Conservation (phyloP, 2,329 filamentous ascomycete genomes). For the Amesomyces nigricolor region DNA sequence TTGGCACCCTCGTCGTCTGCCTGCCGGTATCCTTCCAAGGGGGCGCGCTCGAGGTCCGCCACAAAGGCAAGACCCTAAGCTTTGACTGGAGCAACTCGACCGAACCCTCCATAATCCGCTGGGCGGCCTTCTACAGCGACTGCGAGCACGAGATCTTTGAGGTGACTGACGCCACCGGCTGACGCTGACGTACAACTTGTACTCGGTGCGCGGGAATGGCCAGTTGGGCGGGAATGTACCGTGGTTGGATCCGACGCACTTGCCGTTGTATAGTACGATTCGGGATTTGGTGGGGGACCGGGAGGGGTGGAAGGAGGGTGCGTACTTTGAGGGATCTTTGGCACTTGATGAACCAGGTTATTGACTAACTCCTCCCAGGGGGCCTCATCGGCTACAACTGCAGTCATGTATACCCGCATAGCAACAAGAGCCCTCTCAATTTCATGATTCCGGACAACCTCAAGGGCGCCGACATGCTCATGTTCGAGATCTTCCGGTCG, state of each 20-base stretch:
- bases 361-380: constrained; percentile 28
- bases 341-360: neutral
- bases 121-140: constrained; percentile 50
- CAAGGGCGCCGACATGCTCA: constrained; percentile 42
- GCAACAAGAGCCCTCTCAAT: constrained; percentile 19
- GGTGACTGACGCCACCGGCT: constrained; percentile 46
- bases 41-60: constrained; percentile 40
- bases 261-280: constrained; percentile 34
- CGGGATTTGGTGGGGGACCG: constrained; percentile 35
- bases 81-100: constrained; percentile 39
- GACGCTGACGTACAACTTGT: constrained; percentile 57
- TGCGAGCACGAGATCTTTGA: constrained; percentile 48
- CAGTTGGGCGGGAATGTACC: constrained; percentile 22
- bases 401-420: constrained; percentile 43
- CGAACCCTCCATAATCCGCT: constrained; percentile 30
- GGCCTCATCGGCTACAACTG: constrained; percentile 41
- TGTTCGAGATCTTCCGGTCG: constrained; percentile 29
- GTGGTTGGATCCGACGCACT: constrained; percentile 31
- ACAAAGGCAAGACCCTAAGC: constrained; percentile 31
- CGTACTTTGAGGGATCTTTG: neutral
- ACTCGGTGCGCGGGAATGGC: constrained; percentile 32
- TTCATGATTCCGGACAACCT: constrained; percentile 34
- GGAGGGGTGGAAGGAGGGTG: constrained; percentile 19
- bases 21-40: constrained; percentile 37
- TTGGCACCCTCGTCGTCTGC: constrained; percentile 50